Evolutionary conservation across 768 basidiomycete genomes (phyloP), one percentile per base, ranked within the genome.

Genomic region (Stropharia rugosoannulata): DNA sequence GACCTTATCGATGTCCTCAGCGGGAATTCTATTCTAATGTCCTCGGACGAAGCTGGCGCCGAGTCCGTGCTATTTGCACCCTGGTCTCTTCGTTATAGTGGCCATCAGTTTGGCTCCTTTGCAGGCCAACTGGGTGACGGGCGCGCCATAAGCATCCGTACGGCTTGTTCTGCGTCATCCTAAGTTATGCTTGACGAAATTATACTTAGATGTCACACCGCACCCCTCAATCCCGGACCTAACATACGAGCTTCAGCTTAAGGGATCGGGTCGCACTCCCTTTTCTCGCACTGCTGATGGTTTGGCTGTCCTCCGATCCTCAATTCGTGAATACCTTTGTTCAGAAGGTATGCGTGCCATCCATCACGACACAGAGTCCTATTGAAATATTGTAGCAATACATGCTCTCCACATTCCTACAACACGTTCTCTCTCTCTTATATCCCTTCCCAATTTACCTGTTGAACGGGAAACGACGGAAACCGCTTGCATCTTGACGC

Each of bases 121-220:
- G 95, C 97, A 0, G 94, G 95, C 22, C 97, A 98, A 67, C 79
- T 99, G 4, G 97, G 97, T 11, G 96, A 98, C 64, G 97, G 97
- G 0, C 81, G 97, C 15, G 96, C 97, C 1, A 91, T 93, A n/a
- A 91, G 90, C 8, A 83, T 99, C 49, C 72, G 80, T 80, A 54
- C 58, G 70, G 69, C 29, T 25, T 15, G 9, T 22, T 50, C 36
- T 41, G 4, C 32, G 32, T 50, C 46, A 49, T 15, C 44, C 12
- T n/a, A 42, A 55, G 22, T 7, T 22, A 56, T 41, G 40, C 10
- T 19, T 13, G 49, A 12, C 37, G n/a, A 35, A 44, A 58, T 19
- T 51, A 41, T 42, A 27, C 38, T 8, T 12, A 93, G 91, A 92
- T 54, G 85, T 86, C n/a, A 93, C 92, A 0, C 84, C 89, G 0